Conservation (phyloP, 2,329 filamentous ascomycete genomes). For the Hymenoscyphus repandus region DNA sequence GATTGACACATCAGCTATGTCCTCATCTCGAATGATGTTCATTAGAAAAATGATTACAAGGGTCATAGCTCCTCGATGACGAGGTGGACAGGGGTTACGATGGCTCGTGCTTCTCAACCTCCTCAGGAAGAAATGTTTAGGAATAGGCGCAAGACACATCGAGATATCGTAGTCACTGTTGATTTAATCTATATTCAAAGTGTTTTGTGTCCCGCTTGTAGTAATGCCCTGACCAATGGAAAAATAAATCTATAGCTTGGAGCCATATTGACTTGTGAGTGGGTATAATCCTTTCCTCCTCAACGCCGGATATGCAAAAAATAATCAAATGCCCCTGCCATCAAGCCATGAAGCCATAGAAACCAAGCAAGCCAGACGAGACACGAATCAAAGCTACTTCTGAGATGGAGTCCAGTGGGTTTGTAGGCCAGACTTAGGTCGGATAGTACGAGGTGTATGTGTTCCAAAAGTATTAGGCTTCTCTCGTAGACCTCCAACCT, state of each 20-base stretch:
- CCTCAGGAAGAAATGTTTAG: too few relatives aligned
- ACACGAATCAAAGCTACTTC: slow-evolving; percentile 3
- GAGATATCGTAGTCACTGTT: too few relatives aligned
- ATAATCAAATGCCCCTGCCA: not conserved
- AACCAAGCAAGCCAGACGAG: not conserved
- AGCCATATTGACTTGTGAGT: not conserved
- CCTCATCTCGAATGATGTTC: not conserved
- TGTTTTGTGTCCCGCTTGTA: not conserved
- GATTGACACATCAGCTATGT: not conserved
- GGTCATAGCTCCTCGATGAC: not conserved
- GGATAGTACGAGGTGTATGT: slow-evolving; percentile 25
- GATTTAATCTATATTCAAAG: too few relatives aligned
- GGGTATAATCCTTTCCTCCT: not conserved
- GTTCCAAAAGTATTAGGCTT: slow-evolving; percentile 25
- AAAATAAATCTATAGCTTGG: too few relatives aligned
- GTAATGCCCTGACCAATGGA: too few relatives aligned
- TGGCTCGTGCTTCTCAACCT: too few relatives aligned
- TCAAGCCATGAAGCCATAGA: not conserved
- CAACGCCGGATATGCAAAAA: slow-evolving; percentile 6
- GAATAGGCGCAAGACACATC: too few relatives aligned
- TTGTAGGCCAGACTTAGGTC: slow-evolving; percentile 24
- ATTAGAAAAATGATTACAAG: slow-evolving; percentile 2
- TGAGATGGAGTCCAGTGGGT: slow-evolving; percentile 25
- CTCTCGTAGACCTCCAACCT: slow-evolving; percentile 42
- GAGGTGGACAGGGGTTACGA: too few relatives aligned